These are phyloP conservation scores for Urtica urens DNA, from an alignment of 306 rosid genomes.

Conservation along the genomic window DNA sequence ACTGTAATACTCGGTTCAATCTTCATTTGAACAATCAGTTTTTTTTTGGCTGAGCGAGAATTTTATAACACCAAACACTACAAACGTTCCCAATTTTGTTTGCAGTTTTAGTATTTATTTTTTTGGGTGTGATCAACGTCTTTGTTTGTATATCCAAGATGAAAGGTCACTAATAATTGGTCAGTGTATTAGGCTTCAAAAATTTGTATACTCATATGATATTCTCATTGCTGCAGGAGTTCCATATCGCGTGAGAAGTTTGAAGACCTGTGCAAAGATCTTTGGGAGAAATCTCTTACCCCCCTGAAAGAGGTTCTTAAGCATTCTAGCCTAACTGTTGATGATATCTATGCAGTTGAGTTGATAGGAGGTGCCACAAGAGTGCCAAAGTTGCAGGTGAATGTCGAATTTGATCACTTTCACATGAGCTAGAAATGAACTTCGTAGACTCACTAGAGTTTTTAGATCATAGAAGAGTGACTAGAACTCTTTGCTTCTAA, in stretches of 20 bases:
- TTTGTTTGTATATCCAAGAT: background rate
- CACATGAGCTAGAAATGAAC: conserved; percentile 10
- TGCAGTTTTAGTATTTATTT: too few relatives aligned
- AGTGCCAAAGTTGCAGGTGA: conserved; percentile 91
- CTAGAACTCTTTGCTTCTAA: background rate
- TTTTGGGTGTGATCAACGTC: too few relatives aligned
- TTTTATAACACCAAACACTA: too few relatives aligned
- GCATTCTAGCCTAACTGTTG: conserved; percentile 51
- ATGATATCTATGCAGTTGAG: conserved; percentile 80
- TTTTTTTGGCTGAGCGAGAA: too few relatives aligned
- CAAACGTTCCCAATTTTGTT: too few relatives aligned
- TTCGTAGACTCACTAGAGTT: background rate
- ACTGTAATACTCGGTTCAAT: too few relatives aligned
- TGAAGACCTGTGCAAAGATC: conserved; percentile 84
- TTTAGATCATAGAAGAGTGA: conserved; percentile 5
- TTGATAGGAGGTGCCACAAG: conserved; percentile 96
- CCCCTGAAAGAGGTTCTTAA: conserved; percentile 73
- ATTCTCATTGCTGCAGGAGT: conserved; percentile 45
- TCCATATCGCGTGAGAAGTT: conserved; percentile 85
- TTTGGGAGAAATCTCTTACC: conserved; percentile 77
- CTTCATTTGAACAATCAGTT: too few relatives aligned
- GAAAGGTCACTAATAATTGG: background rate
- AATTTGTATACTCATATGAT: conserved; percentile 1
- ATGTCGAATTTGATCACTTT: conserved; percentile 14
- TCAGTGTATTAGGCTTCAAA: background rate